Evolutionary conservation across 1,284 basidiomycete genomes (phyloP).

Genomic region (Naganishia sp.): DNA sequence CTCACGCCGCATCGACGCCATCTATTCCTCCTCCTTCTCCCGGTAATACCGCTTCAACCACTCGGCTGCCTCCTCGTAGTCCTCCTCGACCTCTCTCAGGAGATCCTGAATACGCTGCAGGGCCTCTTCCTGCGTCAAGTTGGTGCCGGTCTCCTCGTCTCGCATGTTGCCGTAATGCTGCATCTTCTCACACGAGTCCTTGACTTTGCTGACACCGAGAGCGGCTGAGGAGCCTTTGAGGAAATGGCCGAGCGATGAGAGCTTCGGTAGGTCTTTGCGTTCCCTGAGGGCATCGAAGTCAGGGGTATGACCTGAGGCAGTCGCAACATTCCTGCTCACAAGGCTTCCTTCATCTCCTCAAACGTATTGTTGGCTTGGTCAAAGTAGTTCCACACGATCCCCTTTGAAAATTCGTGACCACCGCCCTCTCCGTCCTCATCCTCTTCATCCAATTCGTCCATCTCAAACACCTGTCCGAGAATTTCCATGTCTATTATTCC

Average conservation of each 20-base stretch:
- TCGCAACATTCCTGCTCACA: constrained; percentile 64
- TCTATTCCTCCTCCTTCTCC: constrained; percentile 39
- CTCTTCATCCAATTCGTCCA: constrained; percentile 70
- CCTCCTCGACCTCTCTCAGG: constrained; percentile 60
- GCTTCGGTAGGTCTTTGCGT: constrained; percentile 62
- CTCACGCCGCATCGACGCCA: neutral
- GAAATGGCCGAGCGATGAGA: constrained; percentile 83
- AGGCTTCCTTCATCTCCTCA: constrained; percentile 70
- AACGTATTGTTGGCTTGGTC: constrained; percentile 75
- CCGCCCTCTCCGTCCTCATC: constrained; percentile 56
- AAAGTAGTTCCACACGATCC: constrained; percentile 79
- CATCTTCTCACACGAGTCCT: constrained; percentile 80
- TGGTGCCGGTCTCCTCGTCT: constrained; percentile 54
- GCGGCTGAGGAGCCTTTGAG: constrained; percentile 93
- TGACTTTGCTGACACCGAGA: constrained; percentile 76
- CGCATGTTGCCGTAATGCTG: constrained; percentile 73
- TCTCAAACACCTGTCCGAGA: constrained; percentile 81
- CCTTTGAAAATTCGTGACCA: constrained; percentile 68
- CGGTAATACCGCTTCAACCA: constrained; percentile 61
- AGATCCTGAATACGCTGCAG: constrained; percentile 63
- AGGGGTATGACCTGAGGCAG: neutral
- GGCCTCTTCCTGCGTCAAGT: constrained; percentile 63
- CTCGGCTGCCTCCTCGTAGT: constrained; percentile 62
- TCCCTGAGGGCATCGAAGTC: constrained; percentile 53
- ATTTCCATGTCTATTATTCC: constrained; percentile 71